Percentiles rank a stretch among this genome's conserved stretches.
Evolutionary conservation across 169 alveolate genomes (phyloP).

Genomic region (Eimeria praecox): DNA sequence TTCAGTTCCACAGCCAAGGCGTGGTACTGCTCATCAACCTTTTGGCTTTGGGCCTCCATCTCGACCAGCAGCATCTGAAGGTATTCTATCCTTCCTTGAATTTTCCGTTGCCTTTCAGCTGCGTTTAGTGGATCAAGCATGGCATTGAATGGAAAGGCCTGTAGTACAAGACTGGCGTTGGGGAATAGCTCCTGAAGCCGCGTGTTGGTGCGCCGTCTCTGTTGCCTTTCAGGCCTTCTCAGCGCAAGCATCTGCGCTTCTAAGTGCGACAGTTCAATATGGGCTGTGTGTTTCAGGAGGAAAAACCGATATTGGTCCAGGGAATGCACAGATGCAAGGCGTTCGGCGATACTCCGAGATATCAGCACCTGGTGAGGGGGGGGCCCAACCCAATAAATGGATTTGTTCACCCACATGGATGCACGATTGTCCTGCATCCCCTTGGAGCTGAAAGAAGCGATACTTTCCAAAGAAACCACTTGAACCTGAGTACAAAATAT

Average conservation of each 20-base stretch:
- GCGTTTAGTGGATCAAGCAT: neutral
- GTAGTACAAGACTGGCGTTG: neutral
- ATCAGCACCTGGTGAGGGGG: conserved; percentile 20
- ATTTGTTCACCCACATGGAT: conserved; percentile 16
- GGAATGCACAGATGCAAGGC: neutral
- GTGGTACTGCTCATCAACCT: conserved; percentile 8
- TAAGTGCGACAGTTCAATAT: neutral
- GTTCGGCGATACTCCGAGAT: neutral
- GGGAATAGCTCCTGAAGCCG: neutral
- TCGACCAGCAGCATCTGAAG: neutral
- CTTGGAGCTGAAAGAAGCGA: neutral
- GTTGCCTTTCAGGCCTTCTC: neutral
- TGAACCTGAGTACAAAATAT: neutral
- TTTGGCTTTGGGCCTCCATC: neutral
- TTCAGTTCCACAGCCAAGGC: conserved; percentile 12
- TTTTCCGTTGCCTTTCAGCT: conserved; percentile 3
- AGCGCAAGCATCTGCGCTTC: neutral
- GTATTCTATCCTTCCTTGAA: neutral
- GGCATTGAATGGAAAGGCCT: neutral
- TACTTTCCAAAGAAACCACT: neutral
- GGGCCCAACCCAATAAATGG: conserved; percentile 24
- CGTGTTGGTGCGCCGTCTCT: neutral
- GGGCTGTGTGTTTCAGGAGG: neutral
- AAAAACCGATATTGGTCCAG: neutral
- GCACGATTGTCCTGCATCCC: conserved; percentile 14